Evolutionary conservation across 495 filamentous ascomycete species (phyloP), one percentile per base, ranked within the genome.

Genomic region (Daldinia caldariorum): DNA sequence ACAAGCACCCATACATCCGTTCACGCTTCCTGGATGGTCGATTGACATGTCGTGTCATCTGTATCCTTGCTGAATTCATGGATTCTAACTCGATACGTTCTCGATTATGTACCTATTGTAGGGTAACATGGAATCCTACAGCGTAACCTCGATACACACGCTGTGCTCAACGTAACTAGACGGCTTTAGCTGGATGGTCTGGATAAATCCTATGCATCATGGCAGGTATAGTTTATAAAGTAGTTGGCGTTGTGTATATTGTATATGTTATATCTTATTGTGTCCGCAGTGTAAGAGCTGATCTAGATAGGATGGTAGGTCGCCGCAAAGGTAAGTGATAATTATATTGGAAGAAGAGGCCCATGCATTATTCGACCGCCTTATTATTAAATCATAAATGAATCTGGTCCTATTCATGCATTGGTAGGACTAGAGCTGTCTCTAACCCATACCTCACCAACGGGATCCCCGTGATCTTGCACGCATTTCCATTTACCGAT

Each of bases 401-500:
- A 26, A 16, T 13, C n/a, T 16, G 3, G 22, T 39, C 2, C 2
- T 2, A 10, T 22, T 53, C 14, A 59, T 22, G 38, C 7, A 26
- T 35, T 37, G 49, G 26, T 51, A 9, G 18, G n/a, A 4, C n/a
- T 9, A 1, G 49, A 34, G 10, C 34, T 16, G 67, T 78, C 82
- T 70, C 65, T 81, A 49, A 83, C 69, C 81, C 81, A 90, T 72
- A 82, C 83, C 79, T 93, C 91, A 0, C 89, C 88, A 12, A 94
- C 79, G 0, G 83, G 78, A 75, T 92, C 89, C 0, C 89, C 90
- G 56, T 90, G 81, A 31, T 88, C 82, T 47, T 77, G 82, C 7
- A 88, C 77, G 20, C 91, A 84, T 2, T 85, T 84, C 93, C 93
- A 97, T 13, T 93, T 83, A 0, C 92, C 92, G 53, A 87, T 93